phyloP scores from a whole-genome alignment of 1,284 basidiomycete species.

The Fomitiporia mediterranea region DNA sequence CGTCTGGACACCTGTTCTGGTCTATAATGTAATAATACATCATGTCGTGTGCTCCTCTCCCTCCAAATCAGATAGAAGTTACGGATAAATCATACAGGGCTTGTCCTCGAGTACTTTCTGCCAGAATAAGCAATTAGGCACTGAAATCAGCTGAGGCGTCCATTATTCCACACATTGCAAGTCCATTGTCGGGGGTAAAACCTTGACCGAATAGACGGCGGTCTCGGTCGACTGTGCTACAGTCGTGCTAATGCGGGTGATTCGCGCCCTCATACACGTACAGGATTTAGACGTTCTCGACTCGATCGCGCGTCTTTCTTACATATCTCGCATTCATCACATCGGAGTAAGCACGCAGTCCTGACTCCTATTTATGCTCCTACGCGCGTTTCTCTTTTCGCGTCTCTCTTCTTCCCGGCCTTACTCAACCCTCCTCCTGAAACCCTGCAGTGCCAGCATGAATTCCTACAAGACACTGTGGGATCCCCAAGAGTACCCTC shows the following conservation, averaged over 20 bases:
- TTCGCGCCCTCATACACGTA: conserved; percentile 1
- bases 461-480: conserved; percentile 32
- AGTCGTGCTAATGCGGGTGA: conserved; percentile 5
- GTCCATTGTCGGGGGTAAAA: neutral
- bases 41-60: neutral
- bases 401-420: neutral
- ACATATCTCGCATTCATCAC: neutral
- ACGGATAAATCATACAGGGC: conserved; percentile 5
- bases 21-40: neutral
- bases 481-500: conserved; percentile 52
- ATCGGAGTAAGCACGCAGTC: neutral
- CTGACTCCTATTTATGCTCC: conserved; percentile 8
- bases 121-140: conserved; percentile 4
- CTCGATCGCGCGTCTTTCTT: conserved; percentile 7
- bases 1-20: neutral
- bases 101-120: neutral
- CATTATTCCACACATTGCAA: too few relatives aligned
- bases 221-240: conserved; percentile 3
- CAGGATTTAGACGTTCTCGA: conserved; percentile 5
- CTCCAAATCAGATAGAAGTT: conserved; percentile 12
- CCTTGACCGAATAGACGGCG: neutral
- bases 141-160: conserved; percentile 7
- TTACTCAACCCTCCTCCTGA: neutral
- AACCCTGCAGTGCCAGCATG: conserved; percentile 21
- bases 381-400: neutral